Evolutionary conservation across 257 asterid genomes (phyloP), one percentile per base, ranked within the genome.

Genomic region (Plantago ovata): DNA sequence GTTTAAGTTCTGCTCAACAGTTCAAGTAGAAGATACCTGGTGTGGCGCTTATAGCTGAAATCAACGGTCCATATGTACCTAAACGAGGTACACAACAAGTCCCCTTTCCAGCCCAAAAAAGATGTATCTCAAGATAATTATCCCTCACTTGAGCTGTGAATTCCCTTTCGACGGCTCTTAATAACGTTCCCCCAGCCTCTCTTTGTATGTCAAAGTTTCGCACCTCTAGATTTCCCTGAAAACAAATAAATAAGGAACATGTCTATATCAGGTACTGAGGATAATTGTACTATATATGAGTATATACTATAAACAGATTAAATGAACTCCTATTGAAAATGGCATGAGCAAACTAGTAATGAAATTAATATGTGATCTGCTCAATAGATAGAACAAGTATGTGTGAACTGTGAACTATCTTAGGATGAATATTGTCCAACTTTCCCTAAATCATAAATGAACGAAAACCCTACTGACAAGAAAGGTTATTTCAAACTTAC

Each of bases 51-150:
- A 89, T 76, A 3, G 89, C 95, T 40, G 94, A 79, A 64, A 86
- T 79, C 14, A 78, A 63, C 57, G 94, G 94, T 52, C 97, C 97
- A 62, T 84, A 86, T 55, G 67, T 51, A 53, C 92, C 87, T 51
- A 49, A 89, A 44, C 6, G 4, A 58, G 97, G 95, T 28, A 82
- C 86, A 74, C 94, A 81, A 58, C 89, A 86, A 51, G 96, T 83
- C 63, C 96, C 95, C 73, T 83, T 88, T 47, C 95, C 96, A 39
- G 90, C 90, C 96, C 96, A 89, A 57, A 83, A 76, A 38, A 89
- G 79, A 75, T 89, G 97, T 46, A 89, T 73, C 51, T 89, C 95
- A 10, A 89, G 77, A 65, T 81, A 69, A 65, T 89, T 89, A 58
- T 75, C 86, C 18, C 81, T 48, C 39, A 89, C 95, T 6, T 40